Conservation (phyloP, 495 filamentous ascomycete genomes). For the Lindgomyces ingoldianus region DNA sequence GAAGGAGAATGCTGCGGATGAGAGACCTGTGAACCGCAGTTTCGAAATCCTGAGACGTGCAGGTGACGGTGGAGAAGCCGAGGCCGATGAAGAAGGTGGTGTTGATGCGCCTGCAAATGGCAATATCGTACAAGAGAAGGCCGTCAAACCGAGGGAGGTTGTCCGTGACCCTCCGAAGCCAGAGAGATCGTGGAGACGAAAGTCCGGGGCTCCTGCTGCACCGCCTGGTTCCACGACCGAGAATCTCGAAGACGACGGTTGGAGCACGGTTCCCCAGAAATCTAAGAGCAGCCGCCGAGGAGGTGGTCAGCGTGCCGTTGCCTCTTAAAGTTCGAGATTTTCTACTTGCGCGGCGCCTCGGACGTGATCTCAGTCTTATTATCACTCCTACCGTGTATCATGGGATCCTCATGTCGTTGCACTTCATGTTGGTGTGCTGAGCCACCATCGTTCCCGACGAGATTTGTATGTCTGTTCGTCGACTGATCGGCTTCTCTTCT, state of each 20-base stretch:
- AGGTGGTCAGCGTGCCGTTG: slow-evolving; percentile 30
- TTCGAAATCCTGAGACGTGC: slow-evolving; percentile 45
- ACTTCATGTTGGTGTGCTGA: slow-evolving; percentile 1
- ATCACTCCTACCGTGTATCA: neutral
- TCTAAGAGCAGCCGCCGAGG: slow-evolving; percentile 22
- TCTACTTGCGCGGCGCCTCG: neutral
- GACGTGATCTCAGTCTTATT: neutral
- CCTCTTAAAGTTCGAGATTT: slow-evolving; percentile 27
- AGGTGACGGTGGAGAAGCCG: slow-evolving; percentile 38
- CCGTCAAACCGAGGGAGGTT: slow-evolving; percentile 46
- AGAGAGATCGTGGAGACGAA: slow-evolving; percentile 36
- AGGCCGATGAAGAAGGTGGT: slow-evolving; percentile 35
- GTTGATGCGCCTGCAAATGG: slow-evolving; percentile 43
- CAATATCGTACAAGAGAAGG: slow-evolving; percentile 43
- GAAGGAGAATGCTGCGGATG: slow-evolving; percentile 43
- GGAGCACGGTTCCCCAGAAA: slow-evolving; percentile 36
- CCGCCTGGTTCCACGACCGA: slow-evolving; percentile 27
- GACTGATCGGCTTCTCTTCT: slow-evolving; percentile 1
- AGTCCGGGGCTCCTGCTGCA: slow-evolving; percentile 28
- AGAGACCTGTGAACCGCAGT: slow-evolving; percentile 28
- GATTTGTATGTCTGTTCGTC: neutral
- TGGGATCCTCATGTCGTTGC: slow-evolving; percentile 11
- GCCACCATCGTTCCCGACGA: neutral
- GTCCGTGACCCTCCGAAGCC: slow-evolving; percentile 30
- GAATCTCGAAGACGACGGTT: slow-evolving; percentile 33